Percentiles rank a stretch among this genome's conserved stretches.
Evolutionary conservation across 345 rosid genomes (phyloP).

Genomic region (Eucalyptus pauciflora): DNA sequence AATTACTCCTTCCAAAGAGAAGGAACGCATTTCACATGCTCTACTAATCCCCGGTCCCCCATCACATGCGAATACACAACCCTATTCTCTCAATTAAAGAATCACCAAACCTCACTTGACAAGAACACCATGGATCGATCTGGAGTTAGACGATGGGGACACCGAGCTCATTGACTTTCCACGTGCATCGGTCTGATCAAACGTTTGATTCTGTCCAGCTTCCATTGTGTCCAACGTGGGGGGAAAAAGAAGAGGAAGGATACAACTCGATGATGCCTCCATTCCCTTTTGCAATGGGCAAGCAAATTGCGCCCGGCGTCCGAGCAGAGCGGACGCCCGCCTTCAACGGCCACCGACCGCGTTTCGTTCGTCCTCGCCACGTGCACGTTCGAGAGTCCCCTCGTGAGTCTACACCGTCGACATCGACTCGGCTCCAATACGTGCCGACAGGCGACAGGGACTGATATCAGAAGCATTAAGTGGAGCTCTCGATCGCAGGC

Average conservation of each 20-base stretch:
- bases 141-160: neutral
- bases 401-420: neutral
- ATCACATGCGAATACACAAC: neutral
- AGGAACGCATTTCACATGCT: neutral
- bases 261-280: neutral
- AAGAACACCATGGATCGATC: neutral
- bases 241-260: neutral
- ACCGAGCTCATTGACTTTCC: neutral
- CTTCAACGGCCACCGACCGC: neutral
- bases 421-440: neutral
- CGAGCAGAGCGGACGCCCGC: neutral
- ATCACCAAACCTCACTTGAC: neutral
- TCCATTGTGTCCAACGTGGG: neutral
- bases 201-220: neutral
- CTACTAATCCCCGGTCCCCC: neutral
- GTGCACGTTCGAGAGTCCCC: neutral
- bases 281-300: neutral
- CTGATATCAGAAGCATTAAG: constrained; percentile 32
- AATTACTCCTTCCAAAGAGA: neutral
- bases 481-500: neutral
- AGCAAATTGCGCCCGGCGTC: neutral
- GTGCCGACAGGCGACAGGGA: constrained; percentile 33
- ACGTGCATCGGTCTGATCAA: neutral
- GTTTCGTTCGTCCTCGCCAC: neutral
- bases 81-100: neutral